These are phyloP conservation scores for Solanum pennellii DNA, from an alignment of 257 asterid species.

Conservation along the genomic window DNA sequence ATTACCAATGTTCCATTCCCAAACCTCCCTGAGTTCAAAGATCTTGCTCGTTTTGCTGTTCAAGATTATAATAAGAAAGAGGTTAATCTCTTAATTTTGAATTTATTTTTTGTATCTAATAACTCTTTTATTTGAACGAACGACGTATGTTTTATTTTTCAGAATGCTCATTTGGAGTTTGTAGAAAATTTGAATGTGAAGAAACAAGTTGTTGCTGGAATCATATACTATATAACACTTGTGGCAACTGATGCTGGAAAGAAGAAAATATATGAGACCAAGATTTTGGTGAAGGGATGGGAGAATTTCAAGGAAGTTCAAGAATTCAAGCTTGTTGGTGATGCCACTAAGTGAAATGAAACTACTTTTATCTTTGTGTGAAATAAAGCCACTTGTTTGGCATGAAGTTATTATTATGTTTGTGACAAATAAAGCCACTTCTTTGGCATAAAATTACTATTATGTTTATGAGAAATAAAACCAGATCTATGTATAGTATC, in stretches of 20 bases:
- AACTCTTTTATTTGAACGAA: background rate
- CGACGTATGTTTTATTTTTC: background rate
- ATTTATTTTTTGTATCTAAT: too few relatives aligned
- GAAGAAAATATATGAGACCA: background rate
- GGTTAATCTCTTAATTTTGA: background rate
- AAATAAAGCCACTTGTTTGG: too few relatives aligned
- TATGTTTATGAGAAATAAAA: too few relatives aligned
- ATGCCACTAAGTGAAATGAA: background rate
- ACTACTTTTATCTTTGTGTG: background rate
- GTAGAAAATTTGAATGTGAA: background rate
- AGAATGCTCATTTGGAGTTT: background rate
- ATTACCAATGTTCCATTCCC: background rate
- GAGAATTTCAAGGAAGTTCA: constrained; percentile 1
- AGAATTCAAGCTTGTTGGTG: background rate
- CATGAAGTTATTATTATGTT: too few relatives aligned
- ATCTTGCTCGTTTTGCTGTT: background rate
- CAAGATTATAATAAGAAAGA: too few relatives aligned
- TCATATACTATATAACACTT: background rate
- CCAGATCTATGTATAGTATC: too few relatives aligned
- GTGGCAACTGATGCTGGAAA: background rate
- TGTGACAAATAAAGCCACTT: too few relatives aligned
- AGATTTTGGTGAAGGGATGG: constrained; percentile 5
- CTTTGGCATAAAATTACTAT: too few relatives aligned
- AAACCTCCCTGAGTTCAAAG: background rate
- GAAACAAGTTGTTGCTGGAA: background rate